These are phyloP conservation scores for Saccharomyces hybrid DNA, from an alignment of 1,139 yeast species.

Conservation along the genomic window DNA sequence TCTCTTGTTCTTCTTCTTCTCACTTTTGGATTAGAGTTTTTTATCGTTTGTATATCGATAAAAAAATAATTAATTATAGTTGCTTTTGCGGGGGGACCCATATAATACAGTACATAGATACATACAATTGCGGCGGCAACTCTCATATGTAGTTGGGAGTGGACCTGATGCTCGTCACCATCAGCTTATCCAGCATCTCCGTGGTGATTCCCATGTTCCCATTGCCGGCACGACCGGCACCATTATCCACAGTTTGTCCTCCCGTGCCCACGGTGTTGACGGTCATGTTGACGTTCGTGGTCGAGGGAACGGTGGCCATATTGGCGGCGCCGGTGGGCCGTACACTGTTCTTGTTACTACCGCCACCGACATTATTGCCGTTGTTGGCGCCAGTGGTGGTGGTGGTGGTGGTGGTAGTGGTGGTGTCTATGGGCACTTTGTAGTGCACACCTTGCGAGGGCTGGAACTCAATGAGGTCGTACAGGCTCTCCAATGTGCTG, in stretches of 20 bases:
- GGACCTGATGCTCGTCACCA: slow-evolving; percentile 29
- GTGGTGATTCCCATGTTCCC: slow-evolving; percentile 17
- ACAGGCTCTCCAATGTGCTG: slow-evolving; percentile 20
- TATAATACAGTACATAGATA: neutral
- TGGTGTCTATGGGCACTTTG: slow-evolving; percentile 8
- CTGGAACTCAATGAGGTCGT: slow-evolving; percentile 26
- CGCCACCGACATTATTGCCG: neutral
- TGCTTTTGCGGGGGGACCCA: neutral
- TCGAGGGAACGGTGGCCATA: slow-evolving; percentile 9
- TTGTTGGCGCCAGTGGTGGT: neutral
- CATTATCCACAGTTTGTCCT: slow-evolving; percentile 5
- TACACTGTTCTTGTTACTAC: slow-evolving; percentile 10
- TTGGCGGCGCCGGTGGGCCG: slow-evolving; percentile 4
- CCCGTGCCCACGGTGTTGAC: slow-evolving; percentile 2
- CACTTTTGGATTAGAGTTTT: neutral
- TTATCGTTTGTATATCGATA: neutral
- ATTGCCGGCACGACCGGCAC: slow-evolving; percentile 6
- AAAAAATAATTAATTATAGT: neutral
- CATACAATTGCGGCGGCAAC: neutral
- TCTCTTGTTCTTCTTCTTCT: neutral
- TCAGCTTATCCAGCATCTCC: slow-evolving; percentile 28
- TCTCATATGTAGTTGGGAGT: slow-evolving; percentile 26
- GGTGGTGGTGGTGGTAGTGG: slow-evolving; percentile 1
- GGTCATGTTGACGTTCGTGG: slow-evolving; percentile 12
- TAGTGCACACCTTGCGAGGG: slow-evolving; percentile 32